A percentile compares a stretch with the other conserved stretches of the same genome.
These are phyloP conservation scores for Kandelia obovata DNA, from an alignment of 345 rosid species.

Conservation along the genomic window DNA sequence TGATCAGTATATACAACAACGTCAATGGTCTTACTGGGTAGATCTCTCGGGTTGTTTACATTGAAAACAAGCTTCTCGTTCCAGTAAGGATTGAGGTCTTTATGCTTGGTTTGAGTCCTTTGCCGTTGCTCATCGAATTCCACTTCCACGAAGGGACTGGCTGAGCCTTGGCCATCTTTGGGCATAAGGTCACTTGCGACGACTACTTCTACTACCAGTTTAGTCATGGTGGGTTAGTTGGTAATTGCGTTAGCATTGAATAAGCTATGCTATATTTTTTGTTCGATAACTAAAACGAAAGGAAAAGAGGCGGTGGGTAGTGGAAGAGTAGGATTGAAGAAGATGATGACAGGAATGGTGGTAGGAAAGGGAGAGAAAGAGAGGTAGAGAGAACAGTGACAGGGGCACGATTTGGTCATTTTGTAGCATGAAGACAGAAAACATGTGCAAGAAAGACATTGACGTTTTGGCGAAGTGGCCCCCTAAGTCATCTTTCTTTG, in stretches of 20 bases:
- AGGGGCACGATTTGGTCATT: slow-evolving; percentile 20
- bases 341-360: slow-evolving; percentile 24
- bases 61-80: slow-evolving; percentile 61
- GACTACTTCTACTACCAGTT: slow-evolving; percentile 65
- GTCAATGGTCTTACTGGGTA: slow-evolving; percentile 45
- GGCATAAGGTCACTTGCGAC: slow-evolving; percentile 81
- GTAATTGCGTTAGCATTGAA: neutral
- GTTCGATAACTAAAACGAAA: slow-evolving; percentile 1
- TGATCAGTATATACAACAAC: slow-evolving; percentile 58
- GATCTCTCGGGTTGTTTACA: slow-evolving; percentile 34
- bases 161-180: slow-evolving; percentile 79
- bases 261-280: neutral
- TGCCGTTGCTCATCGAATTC: slow-evolving; percentile 53
- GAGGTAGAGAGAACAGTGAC: neutral
- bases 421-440: slow-evolving; percentile 33
- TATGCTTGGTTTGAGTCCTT: slow-evolving; percentile 57
- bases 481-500: neutral
- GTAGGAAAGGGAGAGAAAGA: neutral
- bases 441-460: slow-evolving; percentile 10
- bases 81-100: slow-evolving; percentile 78
- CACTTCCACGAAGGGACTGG: slow-evolving; percentile 68
- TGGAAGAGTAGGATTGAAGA: slow-evolving; percentile 24
- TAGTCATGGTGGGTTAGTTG: slow-evolving; percentile 42
- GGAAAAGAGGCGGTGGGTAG: slow-evolving; percentile 10
- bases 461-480: slow-evolving; percentile 20